Evolutionary conservation across 495 filamentous ascomycete species (phyloP), one percentile per base, ranked within the genome.

Genomic region (Rostrohypoxylon terebratum): DNA sequence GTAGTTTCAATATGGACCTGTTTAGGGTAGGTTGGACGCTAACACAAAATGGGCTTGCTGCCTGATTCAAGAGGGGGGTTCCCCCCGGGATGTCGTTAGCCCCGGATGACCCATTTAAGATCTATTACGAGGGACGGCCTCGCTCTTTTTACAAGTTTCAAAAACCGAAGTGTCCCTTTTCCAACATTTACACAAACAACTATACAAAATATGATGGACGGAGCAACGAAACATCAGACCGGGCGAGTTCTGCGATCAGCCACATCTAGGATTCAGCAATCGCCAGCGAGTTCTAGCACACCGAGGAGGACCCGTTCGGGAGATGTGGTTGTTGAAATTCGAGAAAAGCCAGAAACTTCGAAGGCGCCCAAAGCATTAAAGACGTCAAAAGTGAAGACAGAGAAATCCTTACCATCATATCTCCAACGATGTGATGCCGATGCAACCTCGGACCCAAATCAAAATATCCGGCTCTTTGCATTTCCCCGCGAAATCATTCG

Each of bases 401-500:
- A 38, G 33, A 58, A 38, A n/a, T n/a, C n/a, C 14, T 1, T 40
- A 40, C 33, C 54, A 3, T 38, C 54, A 8, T 58, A 58, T 40
- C 33, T 40, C 16, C 54, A 58, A 16, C 54, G n/a, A 23, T 21
- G n/a, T 13, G 25, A 40, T 4, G 54, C 4, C 16, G 33, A 58
- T 16, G 54, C 33, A 40, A n/a, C 54, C 38, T 58, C 33, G 25
- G 54, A 58, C n/a, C 54, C 54, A 31, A 58, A 58, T 40, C 31
- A 23, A 16, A 23, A 38, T 7, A 11, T 7, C 14, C 40, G 31
- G 54, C 31, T 58, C 33, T 58, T 58, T 18, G 13, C n/a, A 13
- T 21, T 58, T 14, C 54, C 54, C 54, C 54, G 33, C 8, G 54
- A 58, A 33, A 18, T 58, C n/a, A 11, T 58, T 4, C 33, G 33